Evolutionary conservation across 129 eudicot genomes (phyloP).

Genomic region (Artemisia annua): DNA sequence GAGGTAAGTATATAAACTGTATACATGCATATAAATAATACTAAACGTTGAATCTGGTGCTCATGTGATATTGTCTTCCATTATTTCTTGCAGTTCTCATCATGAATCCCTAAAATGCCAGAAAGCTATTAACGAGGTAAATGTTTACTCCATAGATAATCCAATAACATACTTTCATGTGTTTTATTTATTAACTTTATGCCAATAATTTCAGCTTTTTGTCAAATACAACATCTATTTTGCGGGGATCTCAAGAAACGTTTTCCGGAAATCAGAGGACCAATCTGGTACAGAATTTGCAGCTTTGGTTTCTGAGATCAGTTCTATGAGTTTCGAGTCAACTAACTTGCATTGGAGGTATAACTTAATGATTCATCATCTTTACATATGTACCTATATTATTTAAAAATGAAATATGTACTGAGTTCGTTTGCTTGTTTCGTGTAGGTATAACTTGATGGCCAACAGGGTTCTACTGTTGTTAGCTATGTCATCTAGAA

Average conservation of each 20-base stretch:
- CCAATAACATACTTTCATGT: conserved; percentile 9
- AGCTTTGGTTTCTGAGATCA: conserved; percentile 81
- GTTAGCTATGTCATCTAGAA: conserved; percentile 86
- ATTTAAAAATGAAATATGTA: background rate
- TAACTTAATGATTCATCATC: background rate
- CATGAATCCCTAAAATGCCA: conserved; percentile 92
- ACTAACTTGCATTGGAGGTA: conserved; percentile 93
- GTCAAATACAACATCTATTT: conserved; percentile 93
- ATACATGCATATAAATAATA: background rate
- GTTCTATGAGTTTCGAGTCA: conserved; percentile 80
- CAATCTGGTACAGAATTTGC: conserved; percentile 66
- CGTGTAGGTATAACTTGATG: conserved; percentile 90
- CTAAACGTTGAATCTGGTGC: background rate
- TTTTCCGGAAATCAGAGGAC: conserved; percentile 47
- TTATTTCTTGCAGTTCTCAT: conserved; percentile 64
- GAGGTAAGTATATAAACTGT: conserved; percentile 47
- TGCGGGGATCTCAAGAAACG: conserved; percentile 76
- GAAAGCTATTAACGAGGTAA: conserved; percentile 96
- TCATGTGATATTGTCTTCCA: conserved; percentile 10
- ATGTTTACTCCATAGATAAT: conserved; percentile 9
- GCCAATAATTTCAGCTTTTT: conserved; percentile 63
- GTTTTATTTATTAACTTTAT: conserved; percentile 1
- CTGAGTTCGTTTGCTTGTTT: conserved; percentile 20
- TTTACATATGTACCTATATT: background rate
- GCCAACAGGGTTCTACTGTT: conserved; percentile 91